A percentile compares a stretch with the other conserved stretches of the same genome.
Evolutionary conservation across 805 yeast genomes (phyloP).

Genomic region (Suhomyces vadensis): DNA sequence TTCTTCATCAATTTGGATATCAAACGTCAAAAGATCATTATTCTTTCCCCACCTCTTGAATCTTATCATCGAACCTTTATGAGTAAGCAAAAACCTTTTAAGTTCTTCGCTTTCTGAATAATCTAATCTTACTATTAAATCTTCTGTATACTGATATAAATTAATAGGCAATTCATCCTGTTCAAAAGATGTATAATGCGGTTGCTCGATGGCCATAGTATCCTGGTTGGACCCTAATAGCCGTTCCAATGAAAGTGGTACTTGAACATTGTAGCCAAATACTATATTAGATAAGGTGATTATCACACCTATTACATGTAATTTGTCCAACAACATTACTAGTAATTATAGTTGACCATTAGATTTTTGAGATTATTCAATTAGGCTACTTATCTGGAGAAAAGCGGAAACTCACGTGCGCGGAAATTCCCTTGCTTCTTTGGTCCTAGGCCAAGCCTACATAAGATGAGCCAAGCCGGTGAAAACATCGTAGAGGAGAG

Average conservation of each 20-base stretch:
- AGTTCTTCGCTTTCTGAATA: constrained; percentile 24
- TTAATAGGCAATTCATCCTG: constrained; percentile 39
- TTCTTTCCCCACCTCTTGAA: constrained; percentile 52
- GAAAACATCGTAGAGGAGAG: too few relatives aligned
- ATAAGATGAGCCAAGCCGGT: too few relatives aligned
- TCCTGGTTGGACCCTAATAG: background rate
- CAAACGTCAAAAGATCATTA: constrained; percentile 44
- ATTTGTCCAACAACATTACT: too few relatives aligned
- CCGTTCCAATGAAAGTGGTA: background rate
- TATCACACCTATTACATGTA: too few relatives aligned
- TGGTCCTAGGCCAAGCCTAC: too few relatives aligned
- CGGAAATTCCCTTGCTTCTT: too few relatives aligned
- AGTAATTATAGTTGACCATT: too few relatives aligned
- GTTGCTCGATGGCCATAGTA: background rate
- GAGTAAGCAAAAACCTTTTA: constrained; percentile 19
- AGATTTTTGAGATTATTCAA: too few relatives aligned
- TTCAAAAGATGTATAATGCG: constrained; percentile 34
- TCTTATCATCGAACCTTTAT: constrained; percentile 7
- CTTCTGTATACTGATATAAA: constrained; percentile 40
- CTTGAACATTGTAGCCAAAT: background rate
- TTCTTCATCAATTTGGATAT: constrained; percentile 34
- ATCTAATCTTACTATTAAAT: constrained; percentile 47
- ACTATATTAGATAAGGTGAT: too few relatives aligned
- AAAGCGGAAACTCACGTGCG: too few relatives aligned
- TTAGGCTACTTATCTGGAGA: too few relatives aligned